phyloP scores from a whole-genome alignment of 192 early-diverging fungal species.

The Entrophospora sp. region DNA sequence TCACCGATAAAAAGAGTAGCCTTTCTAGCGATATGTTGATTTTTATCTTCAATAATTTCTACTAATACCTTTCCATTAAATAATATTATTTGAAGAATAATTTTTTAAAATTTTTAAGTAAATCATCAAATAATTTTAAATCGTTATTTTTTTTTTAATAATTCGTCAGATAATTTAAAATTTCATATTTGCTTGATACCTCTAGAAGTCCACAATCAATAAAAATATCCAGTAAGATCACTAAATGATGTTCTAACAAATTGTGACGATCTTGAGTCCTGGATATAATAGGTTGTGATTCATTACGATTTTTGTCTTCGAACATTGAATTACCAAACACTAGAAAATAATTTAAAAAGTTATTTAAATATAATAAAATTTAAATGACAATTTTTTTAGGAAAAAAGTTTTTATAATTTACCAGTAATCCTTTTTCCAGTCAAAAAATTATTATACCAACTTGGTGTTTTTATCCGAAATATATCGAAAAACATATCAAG shows the following conservation, averaged over 20 bases:
- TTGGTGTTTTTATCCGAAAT: conserved; percentile 61
- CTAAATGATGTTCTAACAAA: conserved; percentile 60
- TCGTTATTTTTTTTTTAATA: neutral
- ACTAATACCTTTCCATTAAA: conserved; percentile 48
- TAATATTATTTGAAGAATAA: neutral
- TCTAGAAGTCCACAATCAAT: conserved; percentile 63
- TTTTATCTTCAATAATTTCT: conserved; percentile 53
- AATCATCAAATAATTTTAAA: neutral
- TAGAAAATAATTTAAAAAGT: neutral
- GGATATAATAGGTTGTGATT: conserved; percentile 22
- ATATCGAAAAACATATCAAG: conserved; percentile 78
- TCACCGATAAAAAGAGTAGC: conserved; percentile 69
- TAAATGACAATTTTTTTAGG: no score
- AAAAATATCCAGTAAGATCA: conserved; percentile 64
- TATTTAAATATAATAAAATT: no score
- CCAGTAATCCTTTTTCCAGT: conserved; percentile 35
- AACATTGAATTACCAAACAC: conserved; percentile 25
- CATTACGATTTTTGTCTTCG: conserved; percentile 21
- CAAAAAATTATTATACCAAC: conserved; percentile 40
- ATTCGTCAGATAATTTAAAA: neutral
- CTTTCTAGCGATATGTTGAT: conserved; percentile 49
- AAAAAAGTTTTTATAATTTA: neutral
- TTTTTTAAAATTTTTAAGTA: neutral
- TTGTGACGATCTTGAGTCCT: conserved; percentile 38
- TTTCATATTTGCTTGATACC: no score